phyloP scores from a whole-genome alignment of 768 basidiomycete genomes.

The Lentinula sp. region DNA sequence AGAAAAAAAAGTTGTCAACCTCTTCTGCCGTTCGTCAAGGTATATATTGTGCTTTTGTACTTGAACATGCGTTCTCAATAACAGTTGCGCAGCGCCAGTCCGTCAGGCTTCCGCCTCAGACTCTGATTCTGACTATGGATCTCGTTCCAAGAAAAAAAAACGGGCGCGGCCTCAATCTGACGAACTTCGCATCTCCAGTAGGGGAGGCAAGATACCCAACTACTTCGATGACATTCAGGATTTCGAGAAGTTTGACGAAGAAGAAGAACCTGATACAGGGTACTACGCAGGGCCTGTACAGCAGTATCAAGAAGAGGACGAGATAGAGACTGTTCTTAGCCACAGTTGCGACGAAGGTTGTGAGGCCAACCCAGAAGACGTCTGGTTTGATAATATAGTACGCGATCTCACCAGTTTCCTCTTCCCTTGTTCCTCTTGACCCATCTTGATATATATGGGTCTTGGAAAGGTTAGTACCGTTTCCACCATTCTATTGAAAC shows the following conservation, averaged over 20 bases:
- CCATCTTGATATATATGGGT: too few species aligned
- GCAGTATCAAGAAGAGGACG: slow-evolving; percentile 66
- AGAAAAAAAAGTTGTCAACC: slow-evolving; percentile 54
- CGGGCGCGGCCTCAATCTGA: slow-evolving; percentile 43
- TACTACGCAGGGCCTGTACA: slow-evolving; percentile 51
- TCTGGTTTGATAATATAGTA: slow-evolving; percentile 87
- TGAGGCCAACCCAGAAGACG: slow-evolving; percentile 69
- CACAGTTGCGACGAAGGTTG: slow-evolving; percentile 83
- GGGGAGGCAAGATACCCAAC: slow-evolving; percentile 77
- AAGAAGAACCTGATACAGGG: slow-evolving; percentile 48
- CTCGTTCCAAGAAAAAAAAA: slow-evolving; percentile 85
- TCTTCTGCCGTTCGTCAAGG: slow-evolving; percentile 46
- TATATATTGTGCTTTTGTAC: slow-evolving; percentile 21
- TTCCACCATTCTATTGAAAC: neutral
- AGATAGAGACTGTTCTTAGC: slow-evolving; percentile 87
- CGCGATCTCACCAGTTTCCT: slow-evolving; percentile 17
- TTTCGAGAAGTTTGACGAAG: slow-evolving; percentile 65
- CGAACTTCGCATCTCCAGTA: slow-evolving; percentile 73
- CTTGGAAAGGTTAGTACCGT: slow-evolving; percentile 71
- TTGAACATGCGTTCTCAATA: slow-evolving; percentile 12
- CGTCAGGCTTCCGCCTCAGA: slow-evolving; percentile 62
- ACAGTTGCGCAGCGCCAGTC: slow-evolving; percentile 28
- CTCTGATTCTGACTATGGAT: slow-evolving; percentile 84
- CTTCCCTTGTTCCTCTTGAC: slow-evolving; percentile 3
- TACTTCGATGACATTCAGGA: slow-evolving; percentile 80